These are phyloP conservation scores for Metarhizium brunneum DNA, from an alignment of 2,329 filamentous ascomycete genomes.

Conservation along the genomic window DNA sequence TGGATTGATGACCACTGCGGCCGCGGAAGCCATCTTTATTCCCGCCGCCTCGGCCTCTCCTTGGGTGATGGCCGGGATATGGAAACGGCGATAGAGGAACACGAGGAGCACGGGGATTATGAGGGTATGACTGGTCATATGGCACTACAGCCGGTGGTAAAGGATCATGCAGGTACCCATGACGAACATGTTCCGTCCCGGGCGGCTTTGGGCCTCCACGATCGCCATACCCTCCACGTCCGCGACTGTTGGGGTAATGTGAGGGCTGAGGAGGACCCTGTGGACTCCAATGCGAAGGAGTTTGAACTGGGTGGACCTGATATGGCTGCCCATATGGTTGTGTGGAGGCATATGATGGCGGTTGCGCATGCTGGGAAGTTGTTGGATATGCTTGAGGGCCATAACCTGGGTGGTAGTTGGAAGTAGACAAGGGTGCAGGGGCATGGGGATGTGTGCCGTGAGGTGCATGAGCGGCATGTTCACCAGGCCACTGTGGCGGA, in stretches of 20 bases:
- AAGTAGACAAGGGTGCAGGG: constrained; percentile 37
- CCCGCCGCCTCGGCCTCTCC: constrained; percentile 24
- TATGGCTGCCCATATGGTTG: constrained; percentile 28
- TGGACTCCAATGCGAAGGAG: constrained; percentile 11
- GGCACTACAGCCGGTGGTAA: constrained; percentile 21
- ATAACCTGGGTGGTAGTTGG: constrained; percentile 52
- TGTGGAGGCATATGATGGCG: constrained; percentile 32
- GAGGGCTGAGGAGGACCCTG: constrained; percentile 22
- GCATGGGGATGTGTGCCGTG: constrained; percentile 35
- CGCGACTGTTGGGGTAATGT: constrained; percentile 32
- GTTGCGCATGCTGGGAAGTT: constrained; percentile 30
- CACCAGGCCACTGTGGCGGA: constrained; percentile 32
- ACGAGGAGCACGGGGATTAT: constrained; percentile 28
- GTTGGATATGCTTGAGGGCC: constrained; percentile 42
- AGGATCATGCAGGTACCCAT: constrained; percentile 24
- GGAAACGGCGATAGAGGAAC: constrained; percentile 23
- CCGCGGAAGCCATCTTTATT: constrained; percentile 32
- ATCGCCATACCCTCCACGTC: constrained; percentile 36
- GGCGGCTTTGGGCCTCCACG: constrained; percentile 28
- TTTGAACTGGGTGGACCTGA: constrained; percentile 20
- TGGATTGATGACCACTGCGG: constrained; percentile 24
- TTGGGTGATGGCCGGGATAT: constrained; percentile 29
- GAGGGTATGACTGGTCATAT: constrained; percentile 31
- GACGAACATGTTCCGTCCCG: constrained; percentile 22
- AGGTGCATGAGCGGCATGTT: constrained; percentile 24